Conservation (phyloP, 768 basidiomycete species). For the Xerocomus potaroensis region DNA sequence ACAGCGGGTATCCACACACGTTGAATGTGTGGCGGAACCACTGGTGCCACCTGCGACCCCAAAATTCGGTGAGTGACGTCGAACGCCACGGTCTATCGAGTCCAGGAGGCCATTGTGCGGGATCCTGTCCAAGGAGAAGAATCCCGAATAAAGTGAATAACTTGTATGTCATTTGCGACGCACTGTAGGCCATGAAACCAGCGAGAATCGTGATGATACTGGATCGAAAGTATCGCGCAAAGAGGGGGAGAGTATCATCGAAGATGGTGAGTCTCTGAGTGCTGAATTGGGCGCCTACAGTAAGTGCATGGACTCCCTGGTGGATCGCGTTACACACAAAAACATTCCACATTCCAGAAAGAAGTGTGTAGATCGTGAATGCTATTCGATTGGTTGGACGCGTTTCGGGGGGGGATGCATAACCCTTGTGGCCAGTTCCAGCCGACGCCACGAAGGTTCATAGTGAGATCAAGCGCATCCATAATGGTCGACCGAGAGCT, state of each 20-base stretch:
- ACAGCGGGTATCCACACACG: background rate
- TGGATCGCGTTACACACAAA: slow-evolving; percentile 44
- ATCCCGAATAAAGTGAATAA: background rate
- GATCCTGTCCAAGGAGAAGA: background rate
- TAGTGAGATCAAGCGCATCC: slow-evolving; percentile 47
- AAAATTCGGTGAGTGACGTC: background rate
- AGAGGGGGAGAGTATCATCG: slow-evolving; percentile 26
- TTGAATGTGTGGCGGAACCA: background rate
- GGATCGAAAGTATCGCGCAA: slow-evolving; percentile 33
- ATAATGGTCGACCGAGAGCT: background rate
- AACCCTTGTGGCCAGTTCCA: slow-evolving; percentile 51
- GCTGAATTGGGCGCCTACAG: slow-evolving; percentile 27
- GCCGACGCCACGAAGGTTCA: slow-evolving; percentile 54
- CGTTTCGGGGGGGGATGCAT: slow-evolving; percentile 31
- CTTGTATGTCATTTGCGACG: slow-evolving; percentile 32
- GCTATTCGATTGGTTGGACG: slow-evolving; percentile 36
- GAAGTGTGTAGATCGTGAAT: slow-evolving; percentile 36
- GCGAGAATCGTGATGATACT: slow-evolving; percentile 40
- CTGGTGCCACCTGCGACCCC: background rate
- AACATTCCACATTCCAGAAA: slow-evolving; percentile 33
- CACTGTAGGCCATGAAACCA: slow-evolving; percentile 42
- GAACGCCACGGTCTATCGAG: background rate
- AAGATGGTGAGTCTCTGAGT: slow-evolving; percentile 28
- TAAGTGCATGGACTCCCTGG: slow-evolving; percentile 42
- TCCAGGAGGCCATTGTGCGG: background rate